Conservation (phyloP, 2,329 filamentous ascomycete species). For the Ilyonectria destructans region DNA sequence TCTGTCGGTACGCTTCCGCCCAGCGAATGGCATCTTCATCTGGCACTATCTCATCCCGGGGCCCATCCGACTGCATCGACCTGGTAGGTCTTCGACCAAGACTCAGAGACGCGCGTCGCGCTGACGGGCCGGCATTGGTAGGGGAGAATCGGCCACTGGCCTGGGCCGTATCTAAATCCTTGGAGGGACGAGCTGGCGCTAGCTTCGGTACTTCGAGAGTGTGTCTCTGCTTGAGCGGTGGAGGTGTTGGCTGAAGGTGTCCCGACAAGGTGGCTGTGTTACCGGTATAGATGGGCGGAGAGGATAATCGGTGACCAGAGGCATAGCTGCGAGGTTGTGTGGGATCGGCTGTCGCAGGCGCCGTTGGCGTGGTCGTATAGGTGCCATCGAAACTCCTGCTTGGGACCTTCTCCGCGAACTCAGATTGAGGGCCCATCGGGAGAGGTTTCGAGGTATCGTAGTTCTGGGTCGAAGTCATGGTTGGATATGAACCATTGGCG, state of each 20-base stretch:
- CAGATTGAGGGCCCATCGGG: constrained; percentile 40
- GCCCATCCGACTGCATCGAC: constrained; percentile 87
- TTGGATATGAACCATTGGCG: constrained; percentile 40
- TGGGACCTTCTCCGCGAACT: constrained; percentile 32
- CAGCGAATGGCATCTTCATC: constrained; percentile 94
- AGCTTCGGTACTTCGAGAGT: constrained; percentile 89
- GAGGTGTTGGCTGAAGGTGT: constrained; percentile 60
- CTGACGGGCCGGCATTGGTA: constrained; percentile 67
- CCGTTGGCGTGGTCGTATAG: constrained; percentile 39
- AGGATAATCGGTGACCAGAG: constrained; percentile 74
- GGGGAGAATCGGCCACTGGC: constrained; percentile 89
- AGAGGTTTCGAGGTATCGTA: constrained; percentile 44
- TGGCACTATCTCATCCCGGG: constrained; percentile 85
- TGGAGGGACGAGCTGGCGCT: constrained; percentile 77
- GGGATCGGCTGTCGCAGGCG: constrained; percentile 41
- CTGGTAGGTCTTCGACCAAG: constrained; percentile 86
- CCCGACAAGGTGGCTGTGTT: constrained; percentile 61
- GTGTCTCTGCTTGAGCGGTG: constrained; percentile 83
- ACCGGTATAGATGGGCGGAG: constrained; percentile 71
- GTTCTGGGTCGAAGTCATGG: constrained; percentile 33
- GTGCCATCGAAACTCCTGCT: constrained; percentile 39
- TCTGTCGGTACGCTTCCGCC: constrained; percentile 94
- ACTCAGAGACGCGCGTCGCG: constrained; percentile 86
- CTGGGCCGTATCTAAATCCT: constrained; percentile 78
- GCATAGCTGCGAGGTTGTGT: constrained; percentile 44